phyloP scores from a whole-genome alignment of 2,329 filamentous ascomycete species.

The Raffaelea arxii region DNA sequence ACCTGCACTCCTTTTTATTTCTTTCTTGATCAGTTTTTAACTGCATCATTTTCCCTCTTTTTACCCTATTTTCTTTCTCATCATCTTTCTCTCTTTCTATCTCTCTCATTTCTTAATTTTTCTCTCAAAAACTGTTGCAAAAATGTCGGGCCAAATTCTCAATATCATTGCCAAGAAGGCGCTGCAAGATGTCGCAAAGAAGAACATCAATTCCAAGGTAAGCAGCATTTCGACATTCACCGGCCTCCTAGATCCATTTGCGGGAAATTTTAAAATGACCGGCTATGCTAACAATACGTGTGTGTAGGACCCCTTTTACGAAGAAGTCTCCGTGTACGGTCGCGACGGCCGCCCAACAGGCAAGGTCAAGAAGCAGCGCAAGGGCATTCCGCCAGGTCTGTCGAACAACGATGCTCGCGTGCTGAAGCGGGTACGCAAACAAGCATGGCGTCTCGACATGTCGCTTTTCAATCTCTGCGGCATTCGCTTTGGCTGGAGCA shows the following conservation, averaged over 20 bases:
- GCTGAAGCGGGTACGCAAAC: constrained; percentile 75
- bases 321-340: constrained; percentile 66
- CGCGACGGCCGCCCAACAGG: constrained; percentile 53
- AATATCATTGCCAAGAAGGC: constrained; percentile 14
- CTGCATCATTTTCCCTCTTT: background rate
- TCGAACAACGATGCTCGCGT: constrained; percentile 73
- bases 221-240: too few relatives aligned
- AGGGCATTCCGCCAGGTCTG: constrained; percentile 73
- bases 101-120: background rate
- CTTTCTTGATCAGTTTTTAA: background rate
- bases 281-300: too few relatives aligned
- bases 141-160: constrained; percentile 12
- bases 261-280: too few relatives aligned
- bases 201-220: constrained; percentile 18
- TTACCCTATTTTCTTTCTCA: background rate
- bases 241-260: too few relatives aligned
- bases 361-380: constrained; percentile 76
- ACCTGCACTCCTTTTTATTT: background rate
- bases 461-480: constrained; percentile 73
- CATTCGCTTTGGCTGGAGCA: constrained; percentile 80
- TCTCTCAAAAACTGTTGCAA: background rate
- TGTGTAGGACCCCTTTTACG: constrained; percentile 84
- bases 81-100: background rate
- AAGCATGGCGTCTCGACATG: constrained; percentile 80
- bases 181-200: constrained; percentile 12